Evolutionary conservation across 345 rosid genomes (phyloP).

Genomic region (Pugionium dolabratum): DNA sequence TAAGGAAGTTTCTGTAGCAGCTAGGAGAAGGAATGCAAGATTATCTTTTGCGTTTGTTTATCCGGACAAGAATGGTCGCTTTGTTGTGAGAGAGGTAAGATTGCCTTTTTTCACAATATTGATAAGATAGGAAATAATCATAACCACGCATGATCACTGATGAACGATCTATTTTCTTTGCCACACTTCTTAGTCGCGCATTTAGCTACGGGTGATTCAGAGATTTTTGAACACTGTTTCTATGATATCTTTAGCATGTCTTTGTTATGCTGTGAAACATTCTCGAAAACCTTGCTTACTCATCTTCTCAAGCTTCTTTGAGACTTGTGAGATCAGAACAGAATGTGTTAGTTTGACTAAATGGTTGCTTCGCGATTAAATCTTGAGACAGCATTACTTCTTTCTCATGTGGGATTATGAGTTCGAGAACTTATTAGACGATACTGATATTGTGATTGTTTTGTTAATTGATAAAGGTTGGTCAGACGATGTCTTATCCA

Average conservation of each 20-base stretch:
- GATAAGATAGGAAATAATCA: neutral
- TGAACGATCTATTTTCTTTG: slow-evolving; percentile 1
- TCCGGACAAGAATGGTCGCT: slow-evolving; percentile 80
- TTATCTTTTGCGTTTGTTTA: slow-evolving; percentile 90
- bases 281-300: no score
- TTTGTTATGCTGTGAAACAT: slow-evolving; percentile 1
- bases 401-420: slow-evolving; percentile 10
- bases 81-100: slow-evolving; percentile 68
- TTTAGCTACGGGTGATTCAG: neutral
- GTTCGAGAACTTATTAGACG: slow-evolving; percentile 3
- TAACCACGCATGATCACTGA: neutral
- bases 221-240: neutral
- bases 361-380: slow-evolving; percentile 7
- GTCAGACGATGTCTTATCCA: slow-evolving; percentile 70
- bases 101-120: slow-evolving; percentile 9
- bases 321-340: neutral
- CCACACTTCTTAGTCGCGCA: neutral
- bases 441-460: slow-evolving; percentile 21
- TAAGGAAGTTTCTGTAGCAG: slow-evolving; percentile 86
- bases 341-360: slow-evolving; percentile 8
- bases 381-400: neutral
- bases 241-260: neutral
- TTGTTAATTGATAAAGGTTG: slow-evolving; percentile 56
- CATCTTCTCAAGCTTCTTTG: neutral
- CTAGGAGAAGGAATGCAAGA: slow-evolving; percentile 85